Evolutionary conservation across 768 basidiomycete genomes (phyloP).

Genomic region (Porphyrellus cyaneotinctus): DNA sequence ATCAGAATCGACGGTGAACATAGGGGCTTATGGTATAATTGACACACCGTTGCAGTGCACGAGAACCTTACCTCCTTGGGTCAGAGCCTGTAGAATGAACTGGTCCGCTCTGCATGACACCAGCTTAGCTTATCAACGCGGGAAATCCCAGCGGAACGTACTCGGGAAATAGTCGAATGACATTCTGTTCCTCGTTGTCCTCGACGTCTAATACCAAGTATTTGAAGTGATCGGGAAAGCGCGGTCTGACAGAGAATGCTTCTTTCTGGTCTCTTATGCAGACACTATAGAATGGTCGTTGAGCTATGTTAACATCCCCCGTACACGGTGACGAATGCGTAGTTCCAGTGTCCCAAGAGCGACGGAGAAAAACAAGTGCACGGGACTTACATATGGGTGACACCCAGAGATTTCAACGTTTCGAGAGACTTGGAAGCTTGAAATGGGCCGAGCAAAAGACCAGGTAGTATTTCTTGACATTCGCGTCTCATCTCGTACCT

Average conservation of each 20-base stretch:
- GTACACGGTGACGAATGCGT: not conserved
- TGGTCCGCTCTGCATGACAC: conserved; percentile 54
- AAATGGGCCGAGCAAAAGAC: conserved; percentile 81
- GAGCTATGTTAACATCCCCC: not conserved
- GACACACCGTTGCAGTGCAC: conserved; percentile 84
- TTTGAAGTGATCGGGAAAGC: conserved; percentile 73
- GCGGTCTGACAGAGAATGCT: conserved; percentile 82
- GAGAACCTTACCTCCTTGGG: conserved; percentile 64
- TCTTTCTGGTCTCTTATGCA: conserved; percentile 89
- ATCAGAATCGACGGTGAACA: not conserved
- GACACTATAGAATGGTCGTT: conserved; percentile 44
- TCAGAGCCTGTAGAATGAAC: conserved; percentile 66
- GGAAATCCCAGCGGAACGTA: conserved; percentile 33
- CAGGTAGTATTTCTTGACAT: conserved; percentile 86
- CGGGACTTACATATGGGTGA: conserved; percentile 74
- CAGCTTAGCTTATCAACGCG: not conserved
- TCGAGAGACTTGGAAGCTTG: conserved; percentile 82
- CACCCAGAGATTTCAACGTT: conserved; percentile 55
- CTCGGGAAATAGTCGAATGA: conserved; percentile 88
- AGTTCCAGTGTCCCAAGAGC: not conserved
- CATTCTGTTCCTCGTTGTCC: conserved; percentile 92
- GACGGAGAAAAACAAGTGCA: not conserved
- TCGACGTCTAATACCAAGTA: conserved; percentile 85
- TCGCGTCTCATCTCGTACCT: conserved; percentile 97
- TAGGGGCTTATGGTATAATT: not conserved